Base-by-base conservation (phyloP, 2,329 filamentous ascomycete species). In the Aplosporella prunicola region DNA sequence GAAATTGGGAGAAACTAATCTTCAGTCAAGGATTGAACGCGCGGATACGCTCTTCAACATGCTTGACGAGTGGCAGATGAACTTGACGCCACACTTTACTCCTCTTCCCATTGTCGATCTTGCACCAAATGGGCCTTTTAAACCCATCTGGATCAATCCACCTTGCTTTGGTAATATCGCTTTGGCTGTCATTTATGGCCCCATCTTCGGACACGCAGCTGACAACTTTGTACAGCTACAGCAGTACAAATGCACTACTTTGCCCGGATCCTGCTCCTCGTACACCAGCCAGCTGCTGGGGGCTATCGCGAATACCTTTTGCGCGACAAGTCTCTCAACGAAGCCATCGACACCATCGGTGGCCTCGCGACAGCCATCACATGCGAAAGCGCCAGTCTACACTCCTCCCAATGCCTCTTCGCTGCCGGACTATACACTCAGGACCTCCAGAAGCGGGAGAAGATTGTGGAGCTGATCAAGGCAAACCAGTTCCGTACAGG, bases 221-320 rank as follows among this genome's bases (percentile, higher is more conserved):
- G 51, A 58, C 35, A 20, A 49, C 50, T 6, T 15, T 16, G 48
- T 1, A 44, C 54, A 39, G 61, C 60, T 2, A 64, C 67, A 9
- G 66, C 71, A 0, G 50, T 75, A 5, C 72, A 75, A 45, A 62
- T 67, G 10, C 67, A 71, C 44, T 63, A 64, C 45, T 68, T 73
- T 42, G 69, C 71, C 0, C 61, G 66, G 8, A 69, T 75, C 28
- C 53, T 76, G 0, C 60, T 74, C 2, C 55, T 71, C 1, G 60
- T 74, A 32, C 67, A 75, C 35, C 63, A 69, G 31, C 72, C 71
- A 1, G 66, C 66, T 0, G 56, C 60, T 9, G 67, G 67, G 2
- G 70, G 68, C 0, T 63, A 69, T 31, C 57, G 66, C 11, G 68
- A 69, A 9, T 72, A 68, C 43, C 44, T 63, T 26, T 51, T 57